A percentile compares a stretch with the other conserved stretches of the same genome.
phyloP scores from a whole-genome alignment of 2,329 filamentous ascomycete genomes.

The Gnomoniopsis sp. region DNA sequence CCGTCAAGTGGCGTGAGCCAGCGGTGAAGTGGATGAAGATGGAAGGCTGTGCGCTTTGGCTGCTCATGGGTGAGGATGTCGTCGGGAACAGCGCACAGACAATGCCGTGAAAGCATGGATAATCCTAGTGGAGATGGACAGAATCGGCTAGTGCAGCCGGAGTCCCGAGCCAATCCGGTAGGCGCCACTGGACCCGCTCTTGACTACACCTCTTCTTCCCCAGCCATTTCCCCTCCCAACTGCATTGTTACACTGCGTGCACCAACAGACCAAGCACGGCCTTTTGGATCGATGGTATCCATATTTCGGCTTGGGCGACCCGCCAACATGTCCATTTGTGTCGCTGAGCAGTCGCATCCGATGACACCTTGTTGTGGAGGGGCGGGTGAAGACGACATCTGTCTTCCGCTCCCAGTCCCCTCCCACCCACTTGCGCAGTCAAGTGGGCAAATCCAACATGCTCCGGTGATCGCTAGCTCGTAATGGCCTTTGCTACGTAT shows the following conservation, averaged over 20 bases:
- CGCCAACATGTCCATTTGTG: background rate
- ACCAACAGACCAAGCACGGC: background rate
- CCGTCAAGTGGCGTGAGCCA: slow-evolving; percentile 7
- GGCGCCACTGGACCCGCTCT: background rate
- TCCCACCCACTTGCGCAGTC: background rate
- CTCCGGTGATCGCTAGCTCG: background rate
- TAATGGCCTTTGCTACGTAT: too few species aligned
- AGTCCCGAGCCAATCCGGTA: background rate
- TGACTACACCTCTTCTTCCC: background rate
- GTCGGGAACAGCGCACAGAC: background rate
- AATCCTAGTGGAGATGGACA: background rate
- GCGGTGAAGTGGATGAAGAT: background rate
- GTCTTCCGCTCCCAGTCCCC: too few species aligned
- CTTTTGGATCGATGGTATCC: background rate
- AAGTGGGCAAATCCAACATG: background rate
- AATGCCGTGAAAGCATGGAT: background rate
- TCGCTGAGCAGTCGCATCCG: background rate
- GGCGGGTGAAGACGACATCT: background rate
- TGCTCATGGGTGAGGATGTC: background rate
- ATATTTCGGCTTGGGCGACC: background rate
- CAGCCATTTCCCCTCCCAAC: background rate
- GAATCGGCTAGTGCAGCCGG: background rate
- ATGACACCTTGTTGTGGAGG: background rate
- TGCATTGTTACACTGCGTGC: background rate
- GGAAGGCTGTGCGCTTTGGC: background rate